Conservation (phyloP, 1,139 yeast species). For the Lodderomyces oxycetoniae region DNA sequence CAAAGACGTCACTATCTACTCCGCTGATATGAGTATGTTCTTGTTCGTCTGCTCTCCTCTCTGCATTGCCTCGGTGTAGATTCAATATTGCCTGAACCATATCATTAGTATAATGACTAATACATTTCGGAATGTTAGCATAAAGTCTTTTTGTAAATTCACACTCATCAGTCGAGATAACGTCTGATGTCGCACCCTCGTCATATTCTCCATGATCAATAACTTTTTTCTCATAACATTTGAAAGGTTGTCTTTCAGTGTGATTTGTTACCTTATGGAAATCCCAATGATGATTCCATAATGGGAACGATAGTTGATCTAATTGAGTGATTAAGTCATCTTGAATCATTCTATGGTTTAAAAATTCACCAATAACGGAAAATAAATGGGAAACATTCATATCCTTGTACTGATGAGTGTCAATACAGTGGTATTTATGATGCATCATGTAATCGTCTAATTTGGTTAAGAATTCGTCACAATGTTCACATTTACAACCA, state of each 20-base stretch:
- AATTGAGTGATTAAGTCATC: conserved; percentile 22
- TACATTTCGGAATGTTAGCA: conserved; percentile 19
- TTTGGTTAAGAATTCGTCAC: conserved; percentile 42
- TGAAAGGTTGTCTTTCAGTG: conserved; percentile 15
- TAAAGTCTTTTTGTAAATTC: conserved; percentile 13
- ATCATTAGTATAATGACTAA: conserved; percentile 34
- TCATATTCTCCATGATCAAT: conserved; percentile 40
- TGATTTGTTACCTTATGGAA: conserved; percentile 25
- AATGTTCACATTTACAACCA: conserved; percentile 62
- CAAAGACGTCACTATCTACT: not conserved
- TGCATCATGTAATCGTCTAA: conserved; percentile 57
- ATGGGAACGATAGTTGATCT: conserved; percentile 21
- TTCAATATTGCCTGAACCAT: conserved; percentile 27
- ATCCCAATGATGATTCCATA: conserved; percentile 30
- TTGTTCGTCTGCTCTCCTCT: conserved; percentile 15
- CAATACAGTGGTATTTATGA: conserved; percentile 53
- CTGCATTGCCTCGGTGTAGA: conserved; percentile 43
- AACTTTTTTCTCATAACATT: conserved; percentile 31
- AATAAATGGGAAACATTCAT: conserved; percentile 55
- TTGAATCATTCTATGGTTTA: conserved; percentile 30
- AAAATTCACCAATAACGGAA: conserved; percentile 44
- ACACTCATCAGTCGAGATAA: conserved; percentile 16
- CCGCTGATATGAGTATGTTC: not conserved
- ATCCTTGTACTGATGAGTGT: conserved; percentile 48
- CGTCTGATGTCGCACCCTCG: conserved; percentile 19